Base-by-base conservation (phyloP, 495 filamentous ascomycete species). In the Talaromyces stipitatus region DNA sequence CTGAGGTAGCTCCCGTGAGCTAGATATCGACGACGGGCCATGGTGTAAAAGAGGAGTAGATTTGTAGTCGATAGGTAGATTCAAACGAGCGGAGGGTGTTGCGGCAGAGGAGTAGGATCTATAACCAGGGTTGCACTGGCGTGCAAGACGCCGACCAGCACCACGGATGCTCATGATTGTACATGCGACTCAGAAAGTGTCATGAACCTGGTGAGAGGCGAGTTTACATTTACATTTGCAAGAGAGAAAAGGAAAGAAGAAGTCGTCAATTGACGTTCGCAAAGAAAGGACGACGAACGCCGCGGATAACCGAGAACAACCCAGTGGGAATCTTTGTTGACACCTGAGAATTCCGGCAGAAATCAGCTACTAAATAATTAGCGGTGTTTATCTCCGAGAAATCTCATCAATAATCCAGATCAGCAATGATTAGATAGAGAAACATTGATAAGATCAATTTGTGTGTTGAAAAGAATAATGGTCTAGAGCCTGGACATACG, bases 11-110 rank as follows among this genome's bases (percentile, higher is more conserved):
- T 86, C 77, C 18, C 77, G 61, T 29, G 83, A 72, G 64, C 81
- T 84, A n/a, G 75, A 62, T 47, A 96, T 78, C 20, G 89, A 85
- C 2, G 85, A 70, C 0, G 91, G 77, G 16, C 83, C 85, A 66
- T 97, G 94, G 59, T 90, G 80, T 22, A 98, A 79, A 27, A 96
- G 71, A 2, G 91, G 80, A 26, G 89, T 91, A 5, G 84, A 83
- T 54, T 88, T 83, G 75, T 91, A 97, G 74, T 98, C 92, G 62
- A 88, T 87, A 14, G 92, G 91, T 30, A 89, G 64, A 70, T 98
- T 98, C 41, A 97, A 82, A 50, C 78, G 78, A 41, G 81, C 82
- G 26, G 73, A 67, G 4, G 82, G 63, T 38, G 65, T 58, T 26
- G 59, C n/a, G n/a, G n/a, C 62, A 2, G 69, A 67, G 41, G 70